phyloP scores from a whole-genome alignment of 2,329 filamentous ascomycete genomes.

The Neonectria coccinea region DNA sequence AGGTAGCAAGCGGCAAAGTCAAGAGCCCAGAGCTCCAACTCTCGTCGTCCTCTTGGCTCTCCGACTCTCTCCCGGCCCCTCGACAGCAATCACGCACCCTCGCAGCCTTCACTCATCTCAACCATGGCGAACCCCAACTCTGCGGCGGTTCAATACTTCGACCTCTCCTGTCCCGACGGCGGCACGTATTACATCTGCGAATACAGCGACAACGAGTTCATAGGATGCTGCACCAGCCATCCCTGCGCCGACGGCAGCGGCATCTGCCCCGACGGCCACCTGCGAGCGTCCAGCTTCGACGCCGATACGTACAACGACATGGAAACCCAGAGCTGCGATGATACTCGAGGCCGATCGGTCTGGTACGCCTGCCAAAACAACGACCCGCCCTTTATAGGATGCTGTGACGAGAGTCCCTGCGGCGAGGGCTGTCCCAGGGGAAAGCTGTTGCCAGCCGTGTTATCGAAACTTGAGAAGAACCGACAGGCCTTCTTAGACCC shows the following conservation, averaged over 20 bases:
- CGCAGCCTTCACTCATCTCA: not conserved
- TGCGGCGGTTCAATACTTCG: constrained; percentile 33
- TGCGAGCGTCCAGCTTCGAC: constrained; percentile 50
- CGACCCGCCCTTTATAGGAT: constrained; percentile 54
- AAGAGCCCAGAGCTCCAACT: not conserved
- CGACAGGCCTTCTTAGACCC: constrained; percentile 35
- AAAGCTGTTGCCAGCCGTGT: constrained; percentile 31
- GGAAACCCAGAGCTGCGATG: constrained; percentile 49
- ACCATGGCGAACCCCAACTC: constrained; percentile 33
- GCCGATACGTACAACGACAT: constrained; percentile 47
- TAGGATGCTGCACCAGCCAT: constrained; percentile 56
- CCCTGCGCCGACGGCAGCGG: constrained; percentile 50
- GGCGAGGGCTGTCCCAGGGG: constrained; percentile 25
- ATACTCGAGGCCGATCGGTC: constrained; percentile 4
- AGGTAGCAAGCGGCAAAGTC: not conserved
- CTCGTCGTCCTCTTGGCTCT: not conserved
- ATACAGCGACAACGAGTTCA: constrained; percentile 48
- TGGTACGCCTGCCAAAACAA: constrained; percentile 53
- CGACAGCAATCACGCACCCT: not conserved
- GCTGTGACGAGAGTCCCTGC: constrained; percentile 49
- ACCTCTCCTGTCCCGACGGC: constrained; percentile 49
- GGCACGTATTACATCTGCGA: constrained; percentile 55
- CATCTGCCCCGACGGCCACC: constrained; percentile 47
- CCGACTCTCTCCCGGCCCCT: not conserved
- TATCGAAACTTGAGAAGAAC: constrained; percentile 31